Evolutionary conservation across 305 asterid species (phyloP).

Genomic region (Lippia alba): DNA sequence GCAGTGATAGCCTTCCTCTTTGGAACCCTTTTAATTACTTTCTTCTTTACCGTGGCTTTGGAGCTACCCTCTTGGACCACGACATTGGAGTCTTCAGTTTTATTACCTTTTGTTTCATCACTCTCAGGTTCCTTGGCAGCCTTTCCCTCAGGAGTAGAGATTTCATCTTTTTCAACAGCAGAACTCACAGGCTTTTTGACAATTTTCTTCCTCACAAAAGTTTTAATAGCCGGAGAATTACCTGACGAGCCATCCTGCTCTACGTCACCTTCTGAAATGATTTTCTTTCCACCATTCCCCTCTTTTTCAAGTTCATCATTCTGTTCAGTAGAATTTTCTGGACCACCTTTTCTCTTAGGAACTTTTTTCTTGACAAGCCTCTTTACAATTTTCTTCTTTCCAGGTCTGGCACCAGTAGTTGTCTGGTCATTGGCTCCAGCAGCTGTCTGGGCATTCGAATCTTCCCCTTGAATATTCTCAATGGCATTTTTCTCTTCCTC

Average conservation of each 20-base stretch:
- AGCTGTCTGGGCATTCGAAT: slow-evolving; percentile 46
- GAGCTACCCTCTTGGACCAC: slow-evolving; percentile 51
- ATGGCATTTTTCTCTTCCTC: slow-evolving; percentile 45
- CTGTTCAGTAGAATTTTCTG: slow-evolving; percentile 50
- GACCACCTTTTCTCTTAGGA: slow-evolving; percentile 50
- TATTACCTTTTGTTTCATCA: slow-evolving; percentile 43
- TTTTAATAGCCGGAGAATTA: slow-evolving; percentile 55
- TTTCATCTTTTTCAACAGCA: slow-evolving; percentile 45
- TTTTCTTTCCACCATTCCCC: slow-evolving; percentile 47
- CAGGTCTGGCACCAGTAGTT: slow-evolving; percentile 55
- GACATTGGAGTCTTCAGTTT: slow-evolving; percentile 44
- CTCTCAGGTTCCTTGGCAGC: slow-evolving; percentile 46
- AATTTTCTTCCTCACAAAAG: slow-evolving; percentile 66
- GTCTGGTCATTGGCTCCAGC: slow-evolving; percentile 45
- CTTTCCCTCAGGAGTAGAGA: slow-evolving; percentile 42
- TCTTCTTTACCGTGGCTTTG: slow-evolving; percentile 69
- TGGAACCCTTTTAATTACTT: slow-evolving; percentile 73
- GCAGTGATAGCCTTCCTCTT: slow-evolving; percentile 62
- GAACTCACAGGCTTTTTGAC: slow-evolving; percentile 54
- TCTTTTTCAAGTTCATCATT: slow-evolving; percentile 49
- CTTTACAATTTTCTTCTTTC: slow-evolving; percentile 83
- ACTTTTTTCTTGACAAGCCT: slow-evolving; percentile 80
- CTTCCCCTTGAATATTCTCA: slow-evolving; percentile 46
- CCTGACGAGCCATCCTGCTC: slow-evolving; percentile 56
- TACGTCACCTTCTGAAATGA: slow-evolving; percentile 50